phyloP scores from a whole-genome alignment of 169 alveolate species.

The Eimeria sp. region DNA sequence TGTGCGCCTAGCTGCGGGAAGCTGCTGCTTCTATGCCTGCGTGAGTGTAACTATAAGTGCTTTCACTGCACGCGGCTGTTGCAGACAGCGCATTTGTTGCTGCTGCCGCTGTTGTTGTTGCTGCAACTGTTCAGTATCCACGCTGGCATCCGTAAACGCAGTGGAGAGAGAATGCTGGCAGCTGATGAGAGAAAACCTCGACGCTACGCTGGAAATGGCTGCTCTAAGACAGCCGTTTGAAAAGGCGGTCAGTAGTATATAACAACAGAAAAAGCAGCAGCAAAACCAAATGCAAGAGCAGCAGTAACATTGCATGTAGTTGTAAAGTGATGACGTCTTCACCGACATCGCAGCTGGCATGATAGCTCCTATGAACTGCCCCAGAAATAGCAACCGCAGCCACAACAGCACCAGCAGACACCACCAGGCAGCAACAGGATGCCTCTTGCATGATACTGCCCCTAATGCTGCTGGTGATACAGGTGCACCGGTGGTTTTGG shows the following conservation, averaged over 20 bases:
- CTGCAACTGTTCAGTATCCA: slow-evolving; percentile 71
- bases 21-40: neutral
- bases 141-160: slow-evolving; percentile 72
- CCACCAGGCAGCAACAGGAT: neutral
- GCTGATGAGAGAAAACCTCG: slow-evolving; percentile 60
- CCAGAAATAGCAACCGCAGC: neutral
- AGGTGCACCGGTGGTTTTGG: slow-evolving; percentile 83
- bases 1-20: neutral
- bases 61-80: neutral
- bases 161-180: slow-evolving; percentile 79
- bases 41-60: neutral
- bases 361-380: neutral
- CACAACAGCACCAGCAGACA: neutral
- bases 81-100: neutral
- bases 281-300: slow-evolving; percentile 25
- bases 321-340: neutral
- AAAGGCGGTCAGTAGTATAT: slow-evolving; percentile 65
- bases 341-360: neutral
- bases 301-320: neutral
- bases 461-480: slow-evolving; percentile 11
- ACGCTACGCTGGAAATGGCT: slow-evolving; percentile 44
- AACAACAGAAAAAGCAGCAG: slow-evolving; percentile 28
- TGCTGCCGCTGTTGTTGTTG: slow-evolving; percentile 49
- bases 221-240: slow-evolving; percentile 63
- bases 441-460: neutral